These are phyloP conservation scores for Sporisorium scitamineum DNA, from an alignment of 1,284 basidiomycete species.

Conservation along the genomic window DNA sequence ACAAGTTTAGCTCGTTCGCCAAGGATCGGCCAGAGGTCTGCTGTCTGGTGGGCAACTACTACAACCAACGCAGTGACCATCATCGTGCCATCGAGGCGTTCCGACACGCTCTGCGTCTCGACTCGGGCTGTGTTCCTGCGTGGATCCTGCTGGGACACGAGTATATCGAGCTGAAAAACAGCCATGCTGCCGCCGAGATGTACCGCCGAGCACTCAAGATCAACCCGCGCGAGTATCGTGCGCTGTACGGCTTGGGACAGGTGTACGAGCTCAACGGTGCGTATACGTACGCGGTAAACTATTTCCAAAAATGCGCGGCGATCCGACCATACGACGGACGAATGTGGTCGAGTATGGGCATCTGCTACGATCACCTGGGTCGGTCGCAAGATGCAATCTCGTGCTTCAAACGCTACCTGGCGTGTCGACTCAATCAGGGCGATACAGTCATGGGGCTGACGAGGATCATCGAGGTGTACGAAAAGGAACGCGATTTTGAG, in stretches of 20 bases:
- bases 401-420: constrained; percentile 66
- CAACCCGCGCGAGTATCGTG: constrained; percentile 88
- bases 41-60: constrained; percentile 97
- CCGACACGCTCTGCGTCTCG: constrained; percentile 89
- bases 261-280: constrained; percentile 96
- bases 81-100: constrained; percentile 97
- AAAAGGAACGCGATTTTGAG: constrained; percentile 53
- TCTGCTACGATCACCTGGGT: constrained; percentile 89
- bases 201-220: constrained; percentile 96
- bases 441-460: constrained; percentile 59
- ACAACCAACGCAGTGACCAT: constrained; percentile 90
- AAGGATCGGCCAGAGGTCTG: constrained; percentile 75
- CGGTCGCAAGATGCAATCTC: constrained; percentile 57
- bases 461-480: constrained; percentile 64
- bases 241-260: constrained; percentile 98
- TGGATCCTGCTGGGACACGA: constrained; percentile 99
- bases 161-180: constrained; percentile 98
- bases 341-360: constrained; percentile 93
- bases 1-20: constrained; percentile 70
- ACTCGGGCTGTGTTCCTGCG: constrained; percentile 91
- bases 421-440: constrained; percentile 61
- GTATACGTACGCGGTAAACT: constrained; percentile 94
- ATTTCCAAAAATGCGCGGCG: constrained; percentile 95
- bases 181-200: constrained; percentile 96
- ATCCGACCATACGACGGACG: constrained; percentile 93